Evolutionary conservation across 2,329 filamentous ascomycete species (phyloP).

Genomic region (Hypomyces rosellus): DNA sequence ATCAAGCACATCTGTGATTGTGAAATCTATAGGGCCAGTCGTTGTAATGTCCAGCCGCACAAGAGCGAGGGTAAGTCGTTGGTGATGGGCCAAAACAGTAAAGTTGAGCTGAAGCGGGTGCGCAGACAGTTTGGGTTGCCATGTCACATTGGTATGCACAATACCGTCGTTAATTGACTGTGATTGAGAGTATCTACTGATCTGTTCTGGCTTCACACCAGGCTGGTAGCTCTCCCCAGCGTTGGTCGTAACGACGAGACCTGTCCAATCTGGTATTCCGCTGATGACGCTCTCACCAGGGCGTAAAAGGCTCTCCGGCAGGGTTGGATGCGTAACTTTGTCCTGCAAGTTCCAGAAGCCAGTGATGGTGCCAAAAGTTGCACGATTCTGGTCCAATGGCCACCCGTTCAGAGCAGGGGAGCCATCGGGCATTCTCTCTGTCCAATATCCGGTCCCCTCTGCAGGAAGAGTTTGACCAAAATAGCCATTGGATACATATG

Average conservation of each 20-base stretch:
- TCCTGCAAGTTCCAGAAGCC: background rate
- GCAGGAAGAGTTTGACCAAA: background rate
- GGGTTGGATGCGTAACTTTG: background rate
- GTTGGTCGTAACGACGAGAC: background rate
- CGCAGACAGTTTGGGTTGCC: background rate
- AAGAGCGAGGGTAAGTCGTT: background rate
- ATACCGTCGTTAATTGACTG: background rate
- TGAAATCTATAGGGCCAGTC: background rate
- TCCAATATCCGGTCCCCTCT: background rate
- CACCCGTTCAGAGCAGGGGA: background rate
- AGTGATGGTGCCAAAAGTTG: background rate
- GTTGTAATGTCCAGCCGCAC: background rate
- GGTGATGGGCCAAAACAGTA: background rate
- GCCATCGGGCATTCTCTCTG: background rate
- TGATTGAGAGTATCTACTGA: background rate
- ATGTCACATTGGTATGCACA: background rate
- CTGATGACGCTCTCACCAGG: background rate
- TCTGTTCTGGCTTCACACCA: background rate
- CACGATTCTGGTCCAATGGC: background rate
- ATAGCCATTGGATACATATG: background rate
- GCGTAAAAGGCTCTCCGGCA: background rate
- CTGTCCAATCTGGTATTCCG: background rate
- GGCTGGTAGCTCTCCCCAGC: background rate
- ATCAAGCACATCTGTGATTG: background rate
- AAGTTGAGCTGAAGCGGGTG: background rate